Evolutionary conservation across 2,329 filamentous ascomycete genomes (phyloP), one percentile per base, ranked within the genome.

Genomic region (Davidsoniella eucalypti): DNA sequence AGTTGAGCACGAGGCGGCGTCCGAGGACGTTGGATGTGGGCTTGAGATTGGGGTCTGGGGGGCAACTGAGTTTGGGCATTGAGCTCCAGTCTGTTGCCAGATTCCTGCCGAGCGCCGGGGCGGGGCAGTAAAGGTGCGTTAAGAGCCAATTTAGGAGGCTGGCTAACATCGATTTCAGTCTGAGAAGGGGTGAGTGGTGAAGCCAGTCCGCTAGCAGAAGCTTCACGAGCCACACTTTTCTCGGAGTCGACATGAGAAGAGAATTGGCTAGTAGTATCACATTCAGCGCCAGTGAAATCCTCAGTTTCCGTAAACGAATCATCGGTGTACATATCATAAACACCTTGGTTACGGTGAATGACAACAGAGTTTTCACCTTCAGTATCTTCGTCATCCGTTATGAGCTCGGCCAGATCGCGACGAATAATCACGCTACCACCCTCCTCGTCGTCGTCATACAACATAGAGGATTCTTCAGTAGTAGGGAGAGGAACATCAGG

Each of bases 401-500:
- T 44, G 39, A 50, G 14, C 48, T 50, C 73, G 57, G 82, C 80
- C 56, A 82, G 73, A 54, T 85, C 80, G 57, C 78, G 70, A 57
- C 82, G 85, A 59, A 88, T 79, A 44, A 82, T 71, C 49, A 82
- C 72, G 52, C 78, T 80, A 23, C 69, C 71, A 54, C 71, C 73
- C 40, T 73, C 71, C 21, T 69, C 69, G 38, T 72, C 65, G 23
- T 69, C 65, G 36, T 78, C 74, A n/a, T 74, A 71, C 40, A 78
- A 61, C 38, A 77, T 68, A 1, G 73, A 53, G 44, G 51, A 76
- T 56, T 79, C 79, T 64, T 95, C 90, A 12, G 87, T 82, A 36
- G 86, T 93, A 17, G 86, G 88, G 57, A 95, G 86, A 0, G 90
- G 85, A 39, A 92, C 76, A 62, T 96, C 90, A 5, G 90, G 90